Percentiles rank a stretch among this genome's conserved stretches.
Conservation (phyloP, 139 green algal species). For the Micromonas commoda region DNA sequence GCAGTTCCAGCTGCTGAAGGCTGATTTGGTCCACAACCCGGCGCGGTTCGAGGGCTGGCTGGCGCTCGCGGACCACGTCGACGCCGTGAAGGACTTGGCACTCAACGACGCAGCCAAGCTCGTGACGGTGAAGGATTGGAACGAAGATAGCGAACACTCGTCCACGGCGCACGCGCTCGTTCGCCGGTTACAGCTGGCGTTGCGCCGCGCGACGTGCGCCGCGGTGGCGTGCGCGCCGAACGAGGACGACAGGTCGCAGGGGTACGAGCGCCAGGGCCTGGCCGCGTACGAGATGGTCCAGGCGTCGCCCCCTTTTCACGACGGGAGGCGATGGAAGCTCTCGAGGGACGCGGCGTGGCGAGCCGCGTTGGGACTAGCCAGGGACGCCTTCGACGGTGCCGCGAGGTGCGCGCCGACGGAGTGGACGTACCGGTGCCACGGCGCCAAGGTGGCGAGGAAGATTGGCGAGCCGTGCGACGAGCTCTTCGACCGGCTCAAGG, state of each 20-base stretch:
- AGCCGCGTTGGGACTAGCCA: neutral
- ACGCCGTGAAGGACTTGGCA: slow-evolving; percentile 4
- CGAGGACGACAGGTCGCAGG: neutral
- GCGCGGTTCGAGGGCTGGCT: neutral
- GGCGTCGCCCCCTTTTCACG: neutral
- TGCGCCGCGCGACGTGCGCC: neutral
- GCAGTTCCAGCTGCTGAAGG: neutral
- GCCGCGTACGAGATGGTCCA: neutral
- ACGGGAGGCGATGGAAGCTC: neutral
- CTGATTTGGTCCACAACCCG: slow-evolving; percentile 9
- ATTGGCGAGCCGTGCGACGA: neutral
- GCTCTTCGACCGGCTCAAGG: neutral
- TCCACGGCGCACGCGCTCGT: neutral
- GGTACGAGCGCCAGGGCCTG: neutral
- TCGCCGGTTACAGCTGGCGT: neutral
- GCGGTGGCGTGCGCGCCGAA: neutral
- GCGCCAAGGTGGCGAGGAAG: slow-evolving; percentile 9
- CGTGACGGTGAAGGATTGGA: neutral
- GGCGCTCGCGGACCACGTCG: slow-evolving; percentile 8
- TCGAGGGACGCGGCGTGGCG: neutral
- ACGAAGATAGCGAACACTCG: no score
- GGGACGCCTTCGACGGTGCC: neutral
- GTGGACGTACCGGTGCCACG: neutral
- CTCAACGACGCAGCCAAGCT: slow-evolving; percentile 8
- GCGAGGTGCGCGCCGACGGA: neutral